Evolutionary conservation across 129 eudicot species (phyloP).

Genomic region (Arctium minus): DNA sequence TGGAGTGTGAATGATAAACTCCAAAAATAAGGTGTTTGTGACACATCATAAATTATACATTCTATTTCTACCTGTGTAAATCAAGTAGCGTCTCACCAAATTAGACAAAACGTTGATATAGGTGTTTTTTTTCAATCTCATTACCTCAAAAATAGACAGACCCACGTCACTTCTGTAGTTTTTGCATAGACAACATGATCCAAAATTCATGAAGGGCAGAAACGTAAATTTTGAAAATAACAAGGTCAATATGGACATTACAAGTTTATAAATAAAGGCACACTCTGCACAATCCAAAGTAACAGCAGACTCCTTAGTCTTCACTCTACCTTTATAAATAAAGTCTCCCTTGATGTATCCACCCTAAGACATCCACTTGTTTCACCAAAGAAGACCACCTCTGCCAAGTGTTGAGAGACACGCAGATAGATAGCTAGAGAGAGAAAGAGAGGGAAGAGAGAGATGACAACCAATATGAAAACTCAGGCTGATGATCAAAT

Average conservation of each 20-base stretch:
- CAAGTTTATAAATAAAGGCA: constrained; percentile 39
- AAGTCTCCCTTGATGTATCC: constrained; percentile 34
- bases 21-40: constrained; percentile 13
- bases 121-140: constrained; percentile 5
- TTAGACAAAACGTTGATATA: constrained; percentile 27
- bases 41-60: background rate
- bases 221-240: constrained; percentile 13
- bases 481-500: constrained; percentile 57
- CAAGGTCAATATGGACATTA: constrained; percentile 27
- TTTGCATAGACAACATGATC: constrained; percentile 6
- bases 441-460: constrained; percentile 6
- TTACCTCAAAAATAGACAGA: constrained; percentile 19
- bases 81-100: constrained; percentile 44
- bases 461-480: constrained; percentile 40
- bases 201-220: constrained; percentile 28
- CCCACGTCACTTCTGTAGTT: constrained; percentile 19
- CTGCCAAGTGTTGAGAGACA: constrained; percentile 29
- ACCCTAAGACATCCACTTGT: constrained; percentile 36
- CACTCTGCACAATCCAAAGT: constrained; percentile 22
- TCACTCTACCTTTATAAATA: constrained; percentile 45
- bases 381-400: constrained; percentile 30
- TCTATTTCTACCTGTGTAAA: constrained; percentile 23
- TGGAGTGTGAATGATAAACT: constrained; percentile 9
- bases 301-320: constrained; percentile 29
- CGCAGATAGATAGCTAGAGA: background rate